phyloP scores from a whole-genome alignment of 208 protist genomes.

The Leishmania major region DNA sequence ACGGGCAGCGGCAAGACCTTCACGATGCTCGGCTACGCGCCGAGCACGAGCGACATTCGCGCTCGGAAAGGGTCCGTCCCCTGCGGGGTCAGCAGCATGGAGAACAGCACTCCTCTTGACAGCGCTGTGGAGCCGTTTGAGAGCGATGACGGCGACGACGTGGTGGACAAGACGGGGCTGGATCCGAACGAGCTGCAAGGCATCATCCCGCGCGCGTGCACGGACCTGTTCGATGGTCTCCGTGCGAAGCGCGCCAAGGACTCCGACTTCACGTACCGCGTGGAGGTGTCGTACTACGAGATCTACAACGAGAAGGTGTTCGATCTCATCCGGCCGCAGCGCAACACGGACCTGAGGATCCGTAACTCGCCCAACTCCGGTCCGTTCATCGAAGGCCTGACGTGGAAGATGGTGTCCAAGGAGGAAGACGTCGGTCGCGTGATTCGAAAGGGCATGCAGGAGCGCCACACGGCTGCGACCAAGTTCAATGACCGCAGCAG shows the following conservation, averaged over 20 bases:
- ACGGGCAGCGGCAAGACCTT: conserved; percentile 94
- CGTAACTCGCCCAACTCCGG: conserved; percentile 68
- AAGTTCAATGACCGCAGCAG: conserved; percentile 90
- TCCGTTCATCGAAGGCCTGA: conserved; percentile 81
- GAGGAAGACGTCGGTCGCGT: conserved; percentile 74
- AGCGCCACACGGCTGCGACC: conserved; percentile 82
- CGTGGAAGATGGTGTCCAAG: conserved; percentile 43
- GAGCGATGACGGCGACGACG: conserved; percentile 36
- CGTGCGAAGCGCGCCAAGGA: conserved; percentile 61
- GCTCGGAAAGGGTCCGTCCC: conserved; percentile 8
- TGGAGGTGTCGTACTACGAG: conserved; percentile 85
- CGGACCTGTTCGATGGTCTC: conserved; percentile 68
- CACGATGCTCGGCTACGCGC: conserved; percentile 90
- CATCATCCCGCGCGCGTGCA: conserved; percentile 77
- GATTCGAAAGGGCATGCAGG: conserved; percentile 74
- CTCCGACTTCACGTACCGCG: conserved; percentile 68
- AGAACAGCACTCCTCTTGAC: conserved; percentile 4
- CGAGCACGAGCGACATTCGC: conserved; percentile 35
- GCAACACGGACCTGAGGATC: conserved; percentile 64
- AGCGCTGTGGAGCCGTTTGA: conserved; percentile 10
- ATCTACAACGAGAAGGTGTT: conserved; percentile 93
- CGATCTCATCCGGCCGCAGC: conserved; percentile 63
- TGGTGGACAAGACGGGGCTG: conserved; percentile 53
- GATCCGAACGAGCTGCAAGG: conserved; percentile 72
- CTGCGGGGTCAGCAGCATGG: background rate